phyloP scores from a whole-genome alignment of 2,329 filamentous ascomycete species.

The Stachybotrys elegans region DNA sequence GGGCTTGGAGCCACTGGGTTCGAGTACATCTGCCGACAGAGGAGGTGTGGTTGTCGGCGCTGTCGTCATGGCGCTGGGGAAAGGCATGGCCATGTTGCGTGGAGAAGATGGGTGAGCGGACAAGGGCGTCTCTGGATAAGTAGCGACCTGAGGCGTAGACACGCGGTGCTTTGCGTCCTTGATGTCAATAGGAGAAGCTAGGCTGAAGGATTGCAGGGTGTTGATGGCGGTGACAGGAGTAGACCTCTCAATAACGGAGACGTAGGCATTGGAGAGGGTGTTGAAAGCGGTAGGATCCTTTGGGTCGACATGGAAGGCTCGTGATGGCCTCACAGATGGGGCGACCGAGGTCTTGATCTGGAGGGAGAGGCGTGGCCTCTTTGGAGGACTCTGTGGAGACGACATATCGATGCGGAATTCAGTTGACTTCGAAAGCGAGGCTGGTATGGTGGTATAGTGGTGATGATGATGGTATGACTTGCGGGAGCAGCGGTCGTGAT shows the following conservation, averaged over 20 bases:
- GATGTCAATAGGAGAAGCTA: conserved; percentile 23
- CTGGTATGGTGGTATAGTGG: too few species aligned
- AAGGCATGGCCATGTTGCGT: conserved; percentile 37
- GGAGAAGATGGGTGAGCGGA: conserved; percentile 48
- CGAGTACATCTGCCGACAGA: conserved; percentile 47
- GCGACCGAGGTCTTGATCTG: conserved; percentile 44
- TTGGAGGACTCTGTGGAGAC: conserved; percentile 31
- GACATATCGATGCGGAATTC: too few species aligned
- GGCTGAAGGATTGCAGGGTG: conserved; percentile 26
- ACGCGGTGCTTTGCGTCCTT: conserved; percentile 26
- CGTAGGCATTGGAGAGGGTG: conserved; percentile 61
- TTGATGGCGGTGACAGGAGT: conserved; percentile 49
- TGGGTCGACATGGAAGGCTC: conserved; percentile 38
- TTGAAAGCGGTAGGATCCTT: conserved; percentile 60
- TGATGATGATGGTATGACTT: too few species aligned
- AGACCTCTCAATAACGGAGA: conserved; percentile 55
- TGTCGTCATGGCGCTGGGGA: conserved; percentile 54
- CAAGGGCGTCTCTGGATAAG: conserved; percentile 49
- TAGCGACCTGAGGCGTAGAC: conserved; percentile 39
- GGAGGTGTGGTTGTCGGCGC: conserved; percentile 58
- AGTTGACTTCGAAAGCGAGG: too few species aligned
- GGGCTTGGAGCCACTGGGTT: conserved; percentile 32
- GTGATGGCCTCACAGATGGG: conserved; percentile 27
- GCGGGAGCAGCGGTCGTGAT: too few species aligned
- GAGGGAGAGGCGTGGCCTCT: conserved; percentile 52